These are phyloP conservation scores for Bryum argenteum DNA, from an alignment of 225 moss, liverwort and hornwort genomes.

Conservation along the genomic window DNA sequence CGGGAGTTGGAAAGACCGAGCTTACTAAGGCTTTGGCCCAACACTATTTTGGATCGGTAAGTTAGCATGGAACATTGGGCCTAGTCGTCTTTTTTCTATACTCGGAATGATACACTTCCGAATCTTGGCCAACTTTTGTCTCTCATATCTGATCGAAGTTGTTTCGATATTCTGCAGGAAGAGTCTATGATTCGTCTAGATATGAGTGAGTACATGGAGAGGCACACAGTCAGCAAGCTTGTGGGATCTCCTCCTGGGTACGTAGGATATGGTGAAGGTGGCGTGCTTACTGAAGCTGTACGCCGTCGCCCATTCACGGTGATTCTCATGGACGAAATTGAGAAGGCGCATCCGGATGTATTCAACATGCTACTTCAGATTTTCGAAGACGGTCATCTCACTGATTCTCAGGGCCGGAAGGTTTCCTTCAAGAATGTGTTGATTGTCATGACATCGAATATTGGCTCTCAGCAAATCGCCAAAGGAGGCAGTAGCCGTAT, in stretches of 20 bases:
- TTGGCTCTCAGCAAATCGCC: slow-evolving; percentile 84
- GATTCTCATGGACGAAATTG: slow-evolving; percentile 94
- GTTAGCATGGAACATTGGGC: slow-evolving; percentile 13
- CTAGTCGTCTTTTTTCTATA: no score
- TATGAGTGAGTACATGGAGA: slow-evolving; percentile 99
- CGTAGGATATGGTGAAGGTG: slow-evolving; percentile 92
- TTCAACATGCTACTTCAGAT: slow-evolving; percentile 94
- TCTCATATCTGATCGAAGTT: neutral
- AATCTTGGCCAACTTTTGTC: neutral
- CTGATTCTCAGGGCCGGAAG: slow-evolving; percentile 86
- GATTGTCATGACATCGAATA: slow-evolving; percentile 93
- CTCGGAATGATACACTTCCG: no score
- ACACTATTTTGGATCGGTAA: slow-evolving; percentile 88
- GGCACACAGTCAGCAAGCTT: slow-evolving; percentile 93
- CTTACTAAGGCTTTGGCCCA: slow-evolving; percentile 90
- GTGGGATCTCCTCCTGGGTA: slow-evolving; percentile 97
- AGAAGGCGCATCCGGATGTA: slow-evolving; percentile 95
- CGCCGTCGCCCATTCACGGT: slow-evolving; percentile 88
- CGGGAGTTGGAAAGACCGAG: slow-evolving; percentile 96
- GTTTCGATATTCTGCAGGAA: slow-evolving; percentile 52
- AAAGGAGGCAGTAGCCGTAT: slow-evolving; percentile 90
- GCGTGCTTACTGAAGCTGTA: slow-evolving; percentile 90
- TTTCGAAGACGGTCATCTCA: slow-evolving; percentile 91
- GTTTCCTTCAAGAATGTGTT: slow-evolving; percentile 92
- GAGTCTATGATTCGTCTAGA: slow-evolving; percentile 91